phyloP scores from a whole-genome alignment of 129 eudicot species.

The Apium graveolens region DNA sequence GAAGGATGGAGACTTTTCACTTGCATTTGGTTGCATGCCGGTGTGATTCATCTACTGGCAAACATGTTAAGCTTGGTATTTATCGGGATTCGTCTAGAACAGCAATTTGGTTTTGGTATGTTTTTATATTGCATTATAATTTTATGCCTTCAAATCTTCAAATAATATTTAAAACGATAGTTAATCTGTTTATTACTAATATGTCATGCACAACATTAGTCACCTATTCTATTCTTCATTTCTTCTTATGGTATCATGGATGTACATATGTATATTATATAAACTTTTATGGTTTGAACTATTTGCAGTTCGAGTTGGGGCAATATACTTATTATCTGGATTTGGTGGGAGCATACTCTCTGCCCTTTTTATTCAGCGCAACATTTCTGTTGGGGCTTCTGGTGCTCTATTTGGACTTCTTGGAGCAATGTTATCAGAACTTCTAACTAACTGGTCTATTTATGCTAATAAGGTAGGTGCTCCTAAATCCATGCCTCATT shows the following conservation, averaged over 20 bases:
- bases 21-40: conserved; percentile 89
- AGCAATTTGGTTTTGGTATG: conserved; percentile 86
- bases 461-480: conserved; percentile 76
- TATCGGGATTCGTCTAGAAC: conserved; percentile 95
- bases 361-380: conserved; percentile 58
- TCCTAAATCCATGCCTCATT: neutral
- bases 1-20: conserved; percentile 90
- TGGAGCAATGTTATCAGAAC: conserved; percentile 95
- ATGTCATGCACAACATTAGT: neutral
- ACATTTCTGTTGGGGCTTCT: conserved; percentile 92
- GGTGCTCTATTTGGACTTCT: conserved; percentile 97
- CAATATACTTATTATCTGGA: conserved; percentile 65
- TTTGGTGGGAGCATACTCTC: conserved; percentile 86
- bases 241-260: neutral
- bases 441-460: conserved; percentile 82
- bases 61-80: conserved; percentile 91
- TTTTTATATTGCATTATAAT: neutral
- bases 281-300: neutral
- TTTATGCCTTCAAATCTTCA: too few relatives aligned
- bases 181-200: neutral
- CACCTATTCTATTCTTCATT: neutral
- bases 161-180: neutral
- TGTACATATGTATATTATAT: neutral
- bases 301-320: conserved; percentile 76
- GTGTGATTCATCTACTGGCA: conserved; percentile 82